Percentiles rank a stretch among this genome's conserved stretches.
Conservation (phyloP, 805 yeast genomes). For the Wickerhamiella brachini region DNA sequence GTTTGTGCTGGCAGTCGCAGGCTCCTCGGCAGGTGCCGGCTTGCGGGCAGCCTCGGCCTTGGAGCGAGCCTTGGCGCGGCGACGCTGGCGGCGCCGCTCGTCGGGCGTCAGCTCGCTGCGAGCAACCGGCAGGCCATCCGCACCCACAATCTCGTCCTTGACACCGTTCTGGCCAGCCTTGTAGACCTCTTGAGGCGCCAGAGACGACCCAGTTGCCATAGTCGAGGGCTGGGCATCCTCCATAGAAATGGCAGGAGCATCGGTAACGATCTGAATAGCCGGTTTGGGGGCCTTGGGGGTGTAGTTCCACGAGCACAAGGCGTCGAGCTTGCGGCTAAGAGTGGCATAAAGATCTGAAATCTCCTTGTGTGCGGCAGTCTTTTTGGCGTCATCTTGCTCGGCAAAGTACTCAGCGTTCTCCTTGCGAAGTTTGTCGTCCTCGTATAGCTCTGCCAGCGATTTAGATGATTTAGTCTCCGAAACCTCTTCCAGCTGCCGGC, state of each 20-base stretch:
- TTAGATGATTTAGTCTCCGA: slow-evolving; percentile 74
- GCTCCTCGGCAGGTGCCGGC: slow-evolving; percentile 13
- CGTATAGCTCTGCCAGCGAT: slow-evolving; percentile 84
- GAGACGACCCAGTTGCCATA: slow-evolving; percentile 51
- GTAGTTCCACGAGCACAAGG: slow-evolving; percentile 87
- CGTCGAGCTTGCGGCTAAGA: slow-evolving; percentile 62
- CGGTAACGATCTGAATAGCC: slow-evolving; percentile 65
- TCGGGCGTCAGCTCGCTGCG: slow-evolving; percentile 72
- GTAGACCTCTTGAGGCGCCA: slow-evolving; percentile 94
- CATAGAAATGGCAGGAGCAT: slow-evolving; percentile 72
- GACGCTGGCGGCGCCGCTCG: slow-evolving; percentile 74
- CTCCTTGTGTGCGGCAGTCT: slow-evolving; percentile 64
- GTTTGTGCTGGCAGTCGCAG: slow-evolving; percentile 22
- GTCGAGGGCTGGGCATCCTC: slow-evolving; percentile 94
- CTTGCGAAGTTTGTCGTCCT: slow-evolving; percentile 51
- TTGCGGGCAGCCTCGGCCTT: slow-evolving; percentile 3
- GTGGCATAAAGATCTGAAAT: slow-evolving; percentile 49
- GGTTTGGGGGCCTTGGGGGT: slow-evolving; percentile 82
- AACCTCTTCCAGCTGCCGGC: slow-evolving; percentile 39
- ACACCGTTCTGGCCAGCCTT: slow-evolving; percentile 24
- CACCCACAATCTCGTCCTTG: slow-evolving; percentile 47
- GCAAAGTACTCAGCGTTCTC: slow-evolving; percentile 29
- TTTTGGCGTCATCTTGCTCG: slow-evolving; percentile 44
- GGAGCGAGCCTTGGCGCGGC: slow-evolving; percentile 60
- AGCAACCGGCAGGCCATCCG: slow-evolving; percentile 67